Evolutionary conservation across 805 yeast genomes (phyloP), one percentile per base, ranked within the genome.

Genomic region (Kodamaea jinghongensis): DNA sequence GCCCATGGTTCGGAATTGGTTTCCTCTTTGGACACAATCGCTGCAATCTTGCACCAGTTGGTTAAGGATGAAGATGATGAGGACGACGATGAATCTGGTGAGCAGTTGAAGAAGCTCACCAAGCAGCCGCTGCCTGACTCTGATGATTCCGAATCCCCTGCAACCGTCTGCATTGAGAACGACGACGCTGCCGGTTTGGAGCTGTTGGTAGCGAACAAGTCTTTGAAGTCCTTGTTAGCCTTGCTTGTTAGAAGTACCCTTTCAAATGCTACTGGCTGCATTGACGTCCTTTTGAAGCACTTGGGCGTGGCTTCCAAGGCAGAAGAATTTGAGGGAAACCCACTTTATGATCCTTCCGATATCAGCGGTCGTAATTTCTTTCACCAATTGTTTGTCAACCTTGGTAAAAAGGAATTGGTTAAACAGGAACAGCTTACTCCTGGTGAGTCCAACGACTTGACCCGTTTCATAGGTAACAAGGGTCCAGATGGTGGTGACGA

Each of bases 341-440:
- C 56, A 8, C 56, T 63, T 31, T 59, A 41, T 33, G 93, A 86
- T 49, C 70, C 80, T 0, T 65, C 79, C 6, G 96, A 89, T 52
- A 78, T 90, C 31, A 80, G 83, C 40, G 86, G 86, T 12, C 73
- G 96, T 49, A 90, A 86, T 56, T 82, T 90, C 52, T 76, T 90
- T 52, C 98, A 90, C 58, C 87, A 86, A 48, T 84, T 82, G 52
- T 79, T 90, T 16, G 81, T 90, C 40, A 76, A 84, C 6, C 71
- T 85, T 41, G 96, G 96, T 4, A 81, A 87, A 52, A 78, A 78
- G 38, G 72, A 67, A 41, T 54, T 60, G 27, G 45, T 39, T 53
- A 69, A 52, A 55, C 58, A 56, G 37, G 55, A 57, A 32, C 51
- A 47, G 8, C 75, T 77, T n/a, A 73, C 78, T 7, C 66, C 68